Evolutionary conservation across 2,329 filamentous ascomycete genomes (phyloP), one percentile per base, ranked within the genome.

Genomic region (Metarhizium brunneum): DNA sequence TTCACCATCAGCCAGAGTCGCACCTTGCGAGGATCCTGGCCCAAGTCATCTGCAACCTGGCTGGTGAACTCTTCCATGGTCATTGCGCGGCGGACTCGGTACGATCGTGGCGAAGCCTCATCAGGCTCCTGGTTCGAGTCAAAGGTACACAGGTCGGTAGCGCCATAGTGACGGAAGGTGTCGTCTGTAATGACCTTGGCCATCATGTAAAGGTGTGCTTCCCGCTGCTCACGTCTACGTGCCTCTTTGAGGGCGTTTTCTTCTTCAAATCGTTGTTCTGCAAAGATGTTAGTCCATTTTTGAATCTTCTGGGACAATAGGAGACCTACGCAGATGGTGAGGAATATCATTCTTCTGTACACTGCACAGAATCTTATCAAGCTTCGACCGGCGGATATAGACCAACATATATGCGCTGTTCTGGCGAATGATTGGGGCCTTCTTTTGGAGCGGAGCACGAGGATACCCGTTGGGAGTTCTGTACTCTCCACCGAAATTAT

Each of bases 351-450:
- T 81, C 60, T 87, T 79, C n/a, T 82, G 80, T 42, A 94, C 87
- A 0, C 85, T 82, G 47, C 86, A 83, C 54, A 99, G 78, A 50
- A 97, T 86, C 61, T 88, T 80, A 65, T 96, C 88, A n/a, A 95
- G 73, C 56, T 86, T 83, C 53, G 86, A 88, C 68, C 96, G 89
- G 49, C 94, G 86, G 61, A 99, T 90, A 67, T 99, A 99, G 2
- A 99, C 95, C 77, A 99, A 74, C 94, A 99, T 99, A 77, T 99
- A 99, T 5, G 94, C 95, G 69, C 92, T 99, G 71, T 85, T 86
- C 58, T 84, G 82, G 54, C 84, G 79, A 72, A 86, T 80, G 63
- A 83, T 70, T 1, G 82, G 81, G 3, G 75, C 70, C 66, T 81
- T 80, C 68, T 82, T 84, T 52, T 78, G 75, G n/a, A 73, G 64